Conservation (phyloP, 2,329 filamentous ascomycete genomes). For the Beauveria brongniartii region DNA sequence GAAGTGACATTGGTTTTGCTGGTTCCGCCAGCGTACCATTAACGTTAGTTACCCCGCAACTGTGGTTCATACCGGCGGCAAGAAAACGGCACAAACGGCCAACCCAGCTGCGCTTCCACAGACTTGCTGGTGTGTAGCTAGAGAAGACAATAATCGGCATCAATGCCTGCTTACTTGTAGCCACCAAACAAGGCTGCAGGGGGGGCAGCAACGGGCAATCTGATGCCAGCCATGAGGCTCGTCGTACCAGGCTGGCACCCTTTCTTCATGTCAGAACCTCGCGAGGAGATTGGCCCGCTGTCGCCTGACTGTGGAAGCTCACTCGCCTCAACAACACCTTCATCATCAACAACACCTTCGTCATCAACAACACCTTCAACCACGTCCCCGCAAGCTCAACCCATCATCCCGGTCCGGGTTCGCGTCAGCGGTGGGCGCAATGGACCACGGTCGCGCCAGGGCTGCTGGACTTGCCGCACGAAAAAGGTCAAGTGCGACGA, state of each 20-base stretch:
- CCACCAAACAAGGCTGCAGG: no score
- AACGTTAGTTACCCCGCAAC: no score
- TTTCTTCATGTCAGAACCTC: background rate
- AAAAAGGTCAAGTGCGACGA: slow-evolving; percentile 28
- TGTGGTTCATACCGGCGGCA: no score
- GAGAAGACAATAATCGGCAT: no score
- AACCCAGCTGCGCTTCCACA: no score
- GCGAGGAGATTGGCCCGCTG: background rate
- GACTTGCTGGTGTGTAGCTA: no score
- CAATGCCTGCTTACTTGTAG: no score
- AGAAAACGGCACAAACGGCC: no score
- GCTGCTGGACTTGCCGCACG: slow-evolving; percentile 23
- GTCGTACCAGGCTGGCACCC: background rate
- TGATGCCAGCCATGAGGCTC: background rate
- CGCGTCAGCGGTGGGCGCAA: slow-evolving; percentile 6
- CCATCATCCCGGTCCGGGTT: background rate
- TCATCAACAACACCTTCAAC: background rate
- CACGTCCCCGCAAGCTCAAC: background rate
- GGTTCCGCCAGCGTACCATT: no score
- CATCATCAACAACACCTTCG: background rate
- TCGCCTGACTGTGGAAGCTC: background rate
- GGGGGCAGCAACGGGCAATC: no score
- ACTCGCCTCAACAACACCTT: background rate
- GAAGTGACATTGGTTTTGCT: no score
- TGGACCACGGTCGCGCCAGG: slow-evolving; percentile 16